Evolutionary conservation across 2,329 filamentous ascomycete species (phyloP).

Genomic region (Xylaria sp.): DNA sequence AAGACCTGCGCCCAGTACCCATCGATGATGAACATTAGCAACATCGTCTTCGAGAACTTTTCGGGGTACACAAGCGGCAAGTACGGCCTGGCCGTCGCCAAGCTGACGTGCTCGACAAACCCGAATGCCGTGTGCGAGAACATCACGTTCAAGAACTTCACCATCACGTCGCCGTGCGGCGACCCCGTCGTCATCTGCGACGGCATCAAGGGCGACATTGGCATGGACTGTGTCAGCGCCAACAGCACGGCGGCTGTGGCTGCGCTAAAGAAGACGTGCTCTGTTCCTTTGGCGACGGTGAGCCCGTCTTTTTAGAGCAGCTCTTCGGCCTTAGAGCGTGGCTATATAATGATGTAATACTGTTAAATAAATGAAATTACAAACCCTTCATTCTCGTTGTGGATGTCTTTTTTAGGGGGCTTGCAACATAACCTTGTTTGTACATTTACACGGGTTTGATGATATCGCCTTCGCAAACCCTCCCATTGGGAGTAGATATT

Average conservation of each 20-base stretch:
- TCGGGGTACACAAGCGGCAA: conserved; percentile 66
- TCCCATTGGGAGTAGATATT: too few relatives aligned
- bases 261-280: conserved; percentile 51
- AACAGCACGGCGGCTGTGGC: conserved; percentile 50
- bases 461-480: too few relatives aligned
- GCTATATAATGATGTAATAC: background rate
- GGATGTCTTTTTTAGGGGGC: background rate
- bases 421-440: too few relatives aligned
- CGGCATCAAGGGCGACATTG: conserved; percentile 54
- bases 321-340: background rate
- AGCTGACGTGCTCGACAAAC: conserved; percentile 65
- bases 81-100: conserved; percentile 64
- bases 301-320: conserved; percentile 24
- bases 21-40: conserved; percentile 67
- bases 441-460: too few relatives aligned
- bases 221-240: conserved; percentile 52
- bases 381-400: background rate
- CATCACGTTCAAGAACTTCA: conserved; percentile 65
- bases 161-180: conserved; percentile 62
- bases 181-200: conserved; percentile 62
- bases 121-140: conserved; percentile 64
- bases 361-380: background rate
- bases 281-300: conserved; percentile 45
- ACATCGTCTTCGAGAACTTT: conserved; percentile 69
- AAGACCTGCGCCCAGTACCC: conserved; percentile 64